Conservation (phyloP, 140 eudicot genomes). For the Oenanthe javanica region DNA sequence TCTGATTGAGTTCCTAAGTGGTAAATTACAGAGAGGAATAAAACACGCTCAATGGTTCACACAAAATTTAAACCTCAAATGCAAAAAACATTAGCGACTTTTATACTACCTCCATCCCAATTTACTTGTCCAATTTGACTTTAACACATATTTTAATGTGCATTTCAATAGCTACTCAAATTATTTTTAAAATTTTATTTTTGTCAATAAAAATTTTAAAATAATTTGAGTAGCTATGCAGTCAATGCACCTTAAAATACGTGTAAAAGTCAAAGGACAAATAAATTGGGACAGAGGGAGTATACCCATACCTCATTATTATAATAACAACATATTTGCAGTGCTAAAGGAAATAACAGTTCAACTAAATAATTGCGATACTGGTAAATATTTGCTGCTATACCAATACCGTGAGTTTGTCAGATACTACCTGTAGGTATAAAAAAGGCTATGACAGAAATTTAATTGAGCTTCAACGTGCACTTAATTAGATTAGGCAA, state of each 20-base stretch:
- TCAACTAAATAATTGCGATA: neutral
- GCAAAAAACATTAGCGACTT: neutral
- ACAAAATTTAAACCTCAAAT: neutral
- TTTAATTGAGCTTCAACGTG: neutral
- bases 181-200: too few species aligned
- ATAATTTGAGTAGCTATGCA: too few species aligned
- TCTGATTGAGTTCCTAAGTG: neutral
- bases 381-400: neutral
- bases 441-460: neutral
- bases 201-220: too few species aligned
- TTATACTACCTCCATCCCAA: too few species aligned
- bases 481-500: constrained; percentile 16
- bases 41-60: neutral
- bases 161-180: too few species aligned
- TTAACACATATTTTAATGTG: too few species aligned
- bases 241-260: too few species aligned
- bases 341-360: neutral
- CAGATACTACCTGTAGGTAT: neutral
- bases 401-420: neutral
- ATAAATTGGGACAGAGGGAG: too few species aligned
- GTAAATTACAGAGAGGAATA: neutral
- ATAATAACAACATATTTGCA: neutral
- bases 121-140: too few species aligned
- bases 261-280: too few species aligned
- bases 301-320: too few species aligned